Evolutionary conservation across 805 yeast species (phyloP).

Genomic region (Saccharomyces jurei): DNA sequence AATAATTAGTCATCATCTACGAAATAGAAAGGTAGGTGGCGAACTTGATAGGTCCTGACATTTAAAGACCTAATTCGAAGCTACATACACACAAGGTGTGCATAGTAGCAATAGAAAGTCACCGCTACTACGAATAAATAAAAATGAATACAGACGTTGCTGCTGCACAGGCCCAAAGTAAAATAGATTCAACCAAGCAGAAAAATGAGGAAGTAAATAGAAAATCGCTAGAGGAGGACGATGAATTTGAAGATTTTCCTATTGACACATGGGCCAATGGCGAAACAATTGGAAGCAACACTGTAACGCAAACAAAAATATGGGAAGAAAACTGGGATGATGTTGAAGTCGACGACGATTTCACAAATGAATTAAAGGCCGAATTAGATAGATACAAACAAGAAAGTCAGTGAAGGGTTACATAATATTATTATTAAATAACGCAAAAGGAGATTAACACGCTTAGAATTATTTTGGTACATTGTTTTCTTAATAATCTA

Average conservation of each 20-base stretch:
- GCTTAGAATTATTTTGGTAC: not conserved
- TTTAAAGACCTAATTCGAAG: not conserved
- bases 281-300: slow-evolving; percentile 40
- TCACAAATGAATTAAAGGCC: slow-evolving; percentile 61
- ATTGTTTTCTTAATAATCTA: not conserved
- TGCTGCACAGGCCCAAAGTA: not conserved
- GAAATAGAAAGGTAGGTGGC: not conserved
- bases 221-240: slow-evolving; percentile 80
- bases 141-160: not conserved
- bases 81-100: not conserved
- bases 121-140: not conserved
- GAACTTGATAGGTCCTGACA: not conserved
- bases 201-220: slow-evolving; percentile 5
- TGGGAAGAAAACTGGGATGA: slow-evolving; percentile 99
- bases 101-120: not conserved
- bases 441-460: not conserved
- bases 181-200: slow-evolving; percentile 1
- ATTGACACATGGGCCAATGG: slow-evolving; percentile 75
- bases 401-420: slow-evolving; percentile 4
- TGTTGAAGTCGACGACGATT: slow-evolving; percentile 87
- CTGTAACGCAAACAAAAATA: slow-evolving; percentile 46
- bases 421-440: not conserved
- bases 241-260: slow-evolving; percentile 95
- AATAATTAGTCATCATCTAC: not conserved
- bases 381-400: slow-evolving; percentile 29